Evolutionary conservation across 495 filamentous ascomycete species (phyloP).

Genomic region (Xanthoparmelia taractica): DNA sequence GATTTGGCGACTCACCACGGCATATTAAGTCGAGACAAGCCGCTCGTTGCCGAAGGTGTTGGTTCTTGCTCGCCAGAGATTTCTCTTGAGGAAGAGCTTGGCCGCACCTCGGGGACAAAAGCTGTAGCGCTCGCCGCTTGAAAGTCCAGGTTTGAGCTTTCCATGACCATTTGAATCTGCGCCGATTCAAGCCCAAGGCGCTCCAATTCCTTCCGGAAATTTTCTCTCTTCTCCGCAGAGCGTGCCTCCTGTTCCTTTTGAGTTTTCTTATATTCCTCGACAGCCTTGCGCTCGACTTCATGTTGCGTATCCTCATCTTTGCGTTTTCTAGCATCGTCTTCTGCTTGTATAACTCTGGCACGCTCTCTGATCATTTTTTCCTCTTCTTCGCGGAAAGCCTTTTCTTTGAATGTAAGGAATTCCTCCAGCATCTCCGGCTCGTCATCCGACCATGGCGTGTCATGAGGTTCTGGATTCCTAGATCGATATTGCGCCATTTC

Average conservation of each 20-base stretch:
- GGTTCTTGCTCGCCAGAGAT: not conserved
- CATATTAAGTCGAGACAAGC: not conserved
- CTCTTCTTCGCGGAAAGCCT: not conserved
- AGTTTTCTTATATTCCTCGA: slow-evolving; percentile 7
- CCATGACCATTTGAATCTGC: slow-evolving; percentile 8
- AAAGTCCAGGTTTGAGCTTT: slow-evolving; percentile 11
- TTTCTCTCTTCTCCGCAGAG: not conserved
- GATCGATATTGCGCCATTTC: not conserved
- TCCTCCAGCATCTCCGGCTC: slow-evolving; percentile 14
- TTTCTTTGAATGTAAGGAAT: slow-evolving; percentile 6
- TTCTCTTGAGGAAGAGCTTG: not conserved
- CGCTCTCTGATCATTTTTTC: slow-evolving; percentile 3
- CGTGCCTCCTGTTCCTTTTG: slow-evolving; percentile 1
- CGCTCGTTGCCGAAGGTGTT: not conserved
- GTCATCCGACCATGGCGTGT: not conserved
- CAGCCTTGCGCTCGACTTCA: slow-evolving; percentile 9
- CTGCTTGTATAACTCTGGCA: slow-evolving; percentile 3
- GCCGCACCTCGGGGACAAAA: slow-evolving; percentile 3
- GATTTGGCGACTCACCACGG: not conserved
- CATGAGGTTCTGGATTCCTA: not conserved
- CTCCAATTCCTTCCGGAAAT: slow-evolving; percentile 6
- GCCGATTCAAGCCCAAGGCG: slow-evolving; percentile 1
- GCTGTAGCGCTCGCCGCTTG: not conserved
- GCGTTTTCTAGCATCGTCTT: slow-evolving; percentile 2
- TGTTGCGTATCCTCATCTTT: slow-evolving; percentile 3